phyloP scores from a whole-genome alignment of 2,329 filamentous ascomycete species.

The Aureobasidium musti region DNA sequence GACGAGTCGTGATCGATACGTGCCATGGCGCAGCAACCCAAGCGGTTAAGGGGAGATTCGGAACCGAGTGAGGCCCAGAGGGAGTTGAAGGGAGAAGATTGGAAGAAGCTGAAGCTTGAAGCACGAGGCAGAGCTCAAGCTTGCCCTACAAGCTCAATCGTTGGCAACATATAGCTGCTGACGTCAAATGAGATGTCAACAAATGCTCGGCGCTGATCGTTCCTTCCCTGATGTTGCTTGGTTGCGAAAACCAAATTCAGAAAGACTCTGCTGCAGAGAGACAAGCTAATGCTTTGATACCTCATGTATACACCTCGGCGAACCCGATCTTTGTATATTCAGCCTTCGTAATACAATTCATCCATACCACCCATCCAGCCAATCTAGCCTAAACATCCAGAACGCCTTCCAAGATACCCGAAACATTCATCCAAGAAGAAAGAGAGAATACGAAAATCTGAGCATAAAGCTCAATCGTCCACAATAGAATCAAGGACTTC shows the following conservation, averaged over 20 bases:
- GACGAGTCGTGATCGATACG: too few species aligned
- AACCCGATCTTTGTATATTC: background rate
- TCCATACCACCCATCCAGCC: background rate
- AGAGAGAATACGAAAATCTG: background rate
- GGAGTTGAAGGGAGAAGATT: too few species aligned
- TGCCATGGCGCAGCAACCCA: too few species aligned
- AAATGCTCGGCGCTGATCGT: too few species aligned
- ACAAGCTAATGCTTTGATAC: background rate
- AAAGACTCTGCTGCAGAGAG: background rate
- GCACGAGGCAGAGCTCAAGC: too few species aligned
- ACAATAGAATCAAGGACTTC: slow-evolving; percentile 30
- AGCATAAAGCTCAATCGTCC: background rate
- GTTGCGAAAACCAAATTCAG: background rate
- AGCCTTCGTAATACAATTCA: background rate
- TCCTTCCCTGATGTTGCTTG: too few species aligned
- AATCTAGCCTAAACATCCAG: background rate
- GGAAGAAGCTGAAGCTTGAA: too few species aligned
- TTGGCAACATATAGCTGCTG: too few species aligned
- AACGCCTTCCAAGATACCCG: background rate
- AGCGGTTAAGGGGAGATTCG: too few species aligned
- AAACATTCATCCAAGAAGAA: background rate
- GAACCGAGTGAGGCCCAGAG: too few species aligned
- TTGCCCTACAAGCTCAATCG: too few species aligned
- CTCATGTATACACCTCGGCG: background rate
- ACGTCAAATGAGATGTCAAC: too few species aligned